Evolutionary conservation across 1,139 yeast genomes (phyloP).

Genomic region (Taphrina communis): DNA sequence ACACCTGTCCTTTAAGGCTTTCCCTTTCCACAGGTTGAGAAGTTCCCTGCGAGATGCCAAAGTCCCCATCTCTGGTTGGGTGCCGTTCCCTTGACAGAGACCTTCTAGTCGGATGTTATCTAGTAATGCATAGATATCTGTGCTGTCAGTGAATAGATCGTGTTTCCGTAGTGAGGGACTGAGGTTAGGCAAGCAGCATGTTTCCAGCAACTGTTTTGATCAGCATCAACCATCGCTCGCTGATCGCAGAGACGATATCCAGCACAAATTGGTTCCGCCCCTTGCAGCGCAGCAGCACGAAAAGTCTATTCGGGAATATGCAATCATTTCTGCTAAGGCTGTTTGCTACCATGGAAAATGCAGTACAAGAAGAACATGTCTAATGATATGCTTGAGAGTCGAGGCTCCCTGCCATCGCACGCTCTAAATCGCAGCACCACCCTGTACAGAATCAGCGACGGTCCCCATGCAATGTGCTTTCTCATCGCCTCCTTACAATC

Average conservation of each 20-base stretch:
- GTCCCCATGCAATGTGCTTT: not conserved
- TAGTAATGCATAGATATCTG: too few species aligned
- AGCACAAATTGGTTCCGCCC: too few species aligned
- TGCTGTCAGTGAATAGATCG: too few species aligned
- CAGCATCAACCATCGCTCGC: not conserved
- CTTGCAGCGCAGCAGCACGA: not conserved
- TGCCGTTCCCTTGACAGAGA: too few species aligned
- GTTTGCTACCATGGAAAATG: conserved; percentile 9
- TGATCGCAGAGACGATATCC: not conserved
- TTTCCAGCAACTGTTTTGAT: not conserved
- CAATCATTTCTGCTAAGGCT: conserved; percentile 21
- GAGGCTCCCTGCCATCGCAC: not conserved
- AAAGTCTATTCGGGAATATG: not conserved
- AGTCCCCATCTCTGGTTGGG: not conserved
- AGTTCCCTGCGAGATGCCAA: not conserved
- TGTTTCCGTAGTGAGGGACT: too few species aligned
- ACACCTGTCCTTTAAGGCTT: conserved; percentile 8
- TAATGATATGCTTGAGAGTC: not conserved
- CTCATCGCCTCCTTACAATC: conserved; percentile 26
- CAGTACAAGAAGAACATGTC: not conserved
- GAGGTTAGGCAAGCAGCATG: not conserved
- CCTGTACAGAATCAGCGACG: conserved; percentile 21
- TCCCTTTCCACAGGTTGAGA: not conserved
- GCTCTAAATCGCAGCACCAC: conserved; percentile 19
- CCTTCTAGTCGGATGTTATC: too few species aligned